Percentiles rank a stretch among this genome's conserved stretches.
Evolutionary conservation across 2,329 filamentous ascomycete species (phyloP).

Genomic region (Sporothrix brasiliensis): DNA sequence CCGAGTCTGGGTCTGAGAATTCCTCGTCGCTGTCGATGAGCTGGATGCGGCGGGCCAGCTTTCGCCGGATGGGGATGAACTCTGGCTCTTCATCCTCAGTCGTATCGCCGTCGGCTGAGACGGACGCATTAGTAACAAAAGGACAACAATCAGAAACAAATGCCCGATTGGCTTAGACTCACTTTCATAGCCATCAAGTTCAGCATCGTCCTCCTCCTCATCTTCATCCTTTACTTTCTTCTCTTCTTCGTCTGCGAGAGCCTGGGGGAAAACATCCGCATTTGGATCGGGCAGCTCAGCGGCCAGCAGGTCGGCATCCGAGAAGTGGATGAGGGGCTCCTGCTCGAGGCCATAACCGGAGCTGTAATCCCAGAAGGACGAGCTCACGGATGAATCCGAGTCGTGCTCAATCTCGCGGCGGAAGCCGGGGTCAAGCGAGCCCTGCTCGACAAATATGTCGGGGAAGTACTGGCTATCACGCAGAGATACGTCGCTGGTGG

Average conservation of each 20-base stretch:
- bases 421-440: constrained; percentile 70
- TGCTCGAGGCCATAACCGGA: constrained; percentile 47
- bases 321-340: constrained; percentile 39
- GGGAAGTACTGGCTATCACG: constrained; percentile 69
- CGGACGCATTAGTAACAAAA: constrained; percentile 45
- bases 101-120: constrained; percentile 61
- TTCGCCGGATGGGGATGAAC: constrained; percentile 53
- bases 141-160: constrained; percentile 32
- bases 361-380: constrained; percentile 66
- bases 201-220: constrained; percentile 39
- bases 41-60: constrained; percentile 45
- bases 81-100: constrained; percentile 63
- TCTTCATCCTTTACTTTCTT: background rate
- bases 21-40: constrained; percentile 48
- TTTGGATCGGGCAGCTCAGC: constrained; percentile 8
- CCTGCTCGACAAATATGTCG: constrained; percentile 77
- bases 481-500: constrained; percentile 59
- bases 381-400: constrained; percentile 59
- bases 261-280: constrained; percentile 11
- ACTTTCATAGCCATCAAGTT: constrained; percentile 63
- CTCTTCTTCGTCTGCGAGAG: background rate
- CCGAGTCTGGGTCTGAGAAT: constrained; percentile 58
- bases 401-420: constrained; percentile 73
- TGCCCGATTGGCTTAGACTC: constrained; percentile 45
- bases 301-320: constrained; percentile 42